Evolutionary conservation across 768 basidiomycete species (phyloP), one percentile per base, ranked within the genome.

Genomic region (Suillus decipiens): DNA sequence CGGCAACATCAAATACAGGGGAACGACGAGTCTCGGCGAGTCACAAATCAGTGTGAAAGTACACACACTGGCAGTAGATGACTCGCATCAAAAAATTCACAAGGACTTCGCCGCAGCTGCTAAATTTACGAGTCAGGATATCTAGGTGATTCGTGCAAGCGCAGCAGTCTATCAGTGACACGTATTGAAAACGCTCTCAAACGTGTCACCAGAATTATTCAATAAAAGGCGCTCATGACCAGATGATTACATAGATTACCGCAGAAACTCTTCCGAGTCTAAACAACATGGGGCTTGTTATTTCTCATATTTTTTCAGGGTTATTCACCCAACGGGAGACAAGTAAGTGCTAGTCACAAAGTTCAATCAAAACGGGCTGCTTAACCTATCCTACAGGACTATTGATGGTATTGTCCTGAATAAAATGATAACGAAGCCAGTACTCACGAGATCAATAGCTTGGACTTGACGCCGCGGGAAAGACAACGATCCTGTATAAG

Each of bases 401-500:
- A 41, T 17, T 57, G 24, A 57, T 57, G 56, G 17, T 57, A 57
- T 37, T 37, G 11, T 42, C 39, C 22, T 19, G 10, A 41, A 19
- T 11, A 28, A 41, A 5, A 41, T 10, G 15, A 24, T 41, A 28
- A 22, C 6, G 56, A 41, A 17, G 28, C 39, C 7, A 5, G 5
- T 19, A 41, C 24, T 57, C 24, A 57, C 56, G 24, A 6, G 17
- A 41, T 39, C 24, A 24, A 39, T 37, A 39, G 96, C 80, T 98
- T 70, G 96, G 96, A 47, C 83, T 99, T 68, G 96, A 99, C 75
- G 96, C 95, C 53, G 96, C 96, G 54, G 96, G 96, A 73, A 99
- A 99, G 81, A 99, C 96, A 24, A 99, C 96, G 47, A 98, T 99
- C 73, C 86, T 99, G 50, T 98, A 98, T 84, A 99, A 99, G 76